These are phyloP conservation scores for Rhodotorula sp. DNA, from an alignment of 1,284 basidiomycete genomes.

Conservation along the genomic window DNA sequence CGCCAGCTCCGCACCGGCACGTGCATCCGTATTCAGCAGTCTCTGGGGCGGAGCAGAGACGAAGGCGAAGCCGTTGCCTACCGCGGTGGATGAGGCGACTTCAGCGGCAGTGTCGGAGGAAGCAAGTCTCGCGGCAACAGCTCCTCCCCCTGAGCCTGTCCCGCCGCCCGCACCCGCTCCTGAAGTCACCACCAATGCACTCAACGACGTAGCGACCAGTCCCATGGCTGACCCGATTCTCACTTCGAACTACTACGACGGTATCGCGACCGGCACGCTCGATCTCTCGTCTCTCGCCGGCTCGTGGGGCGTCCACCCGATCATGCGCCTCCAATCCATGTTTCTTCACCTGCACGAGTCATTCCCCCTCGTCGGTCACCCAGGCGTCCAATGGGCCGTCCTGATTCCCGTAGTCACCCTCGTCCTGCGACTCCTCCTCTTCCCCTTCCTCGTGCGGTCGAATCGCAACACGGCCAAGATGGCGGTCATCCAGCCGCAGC, in stretches of 20 bases:
- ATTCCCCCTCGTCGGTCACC: conserved; percentile 31
- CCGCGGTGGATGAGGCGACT: neutral
- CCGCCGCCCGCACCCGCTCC: neutral
- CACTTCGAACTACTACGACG: conserved; percentile 19
- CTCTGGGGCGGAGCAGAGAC: neutral
- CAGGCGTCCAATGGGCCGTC: conserved; percentile 50
- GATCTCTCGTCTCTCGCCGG: conserved; percentile 35
- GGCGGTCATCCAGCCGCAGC: conserved; percentile 62
- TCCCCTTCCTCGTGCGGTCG: conserved; percentile 68
- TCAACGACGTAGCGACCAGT: neutral
- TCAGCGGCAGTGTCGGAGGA: neutral
- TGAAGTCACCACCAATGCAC: neutral
- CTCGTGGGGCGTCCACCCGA: conserved; percentile 39
- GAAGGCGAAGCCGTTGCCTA: neutral
- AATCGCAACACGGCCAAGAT: conserved; percentile 70
- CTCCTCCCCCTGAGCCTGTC: neutral
- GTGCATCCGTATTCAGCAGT: neutral
- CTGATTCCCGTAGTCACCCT: conserved; percentile 68
- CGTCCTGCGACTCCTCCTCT: conserved; percentile 64
- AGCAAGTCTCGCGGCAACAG: neutral
- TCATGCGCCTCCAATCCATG: conserved; percentile 40
- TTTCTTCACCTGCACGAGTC: conserved; percentile 41
- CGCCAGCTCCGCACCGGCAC: neutral
- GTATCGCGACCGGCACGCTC: conserved; percentile 36
- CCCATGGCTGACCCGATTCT: neutral